Evolutionary conservation across 129 eudicot genomes (phyloP).

Genomic region (Oenanthe sinensis): DNA sequence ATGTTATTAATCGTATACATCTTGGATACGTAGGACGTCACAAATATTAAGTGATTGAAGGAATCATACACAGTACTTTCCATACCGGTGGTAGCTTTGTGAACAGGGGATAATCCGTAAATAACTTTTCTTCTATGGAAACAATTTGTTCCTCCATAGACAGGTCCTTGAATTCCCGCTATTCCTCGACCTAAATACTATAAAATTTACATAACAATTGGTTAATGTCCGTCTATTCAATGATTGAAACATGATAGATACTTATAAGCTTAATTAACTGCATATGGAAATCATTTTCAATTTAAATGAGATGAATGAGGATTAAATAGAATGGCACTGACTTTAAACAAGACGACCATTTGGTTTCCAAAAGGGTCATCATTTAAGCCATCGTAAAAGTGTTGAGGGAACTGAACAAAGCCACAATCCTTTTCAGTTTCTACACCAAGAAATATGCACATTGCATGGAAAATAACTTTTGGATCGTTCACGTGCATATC

Average conservation of each 20-base stretch:
- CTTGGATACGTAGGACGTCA: neutral
- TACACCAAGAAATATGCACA: slow-evolving; percentile 46
- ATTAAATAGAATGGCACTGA: slow-evolving; percentile 4
- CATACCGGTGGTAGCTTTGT: slow-evolving; percentile 24
- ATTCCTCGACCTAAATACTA: slow-evolving; percentile 28
- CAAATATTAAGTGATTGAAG: neutral
- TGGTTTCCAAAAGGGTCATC: slow-evolving; percentile 60
- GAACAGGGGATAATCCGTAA: slow-evolving; percentile 40
- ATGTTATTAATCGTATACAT: neutral
- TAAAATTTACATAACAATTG: neutral
- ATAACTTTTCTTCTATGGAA: slow-evolving; percentile 52
- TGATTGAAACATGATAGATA: neutral
- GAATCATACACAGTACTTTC: neutral
- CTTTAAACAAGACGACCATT: slow-evolving; percentile 15
- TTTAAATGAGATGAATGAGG: neutral
- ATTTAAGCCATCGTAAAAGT: slow-evolving; percentile 43
- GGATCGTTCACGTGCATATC: slow-evolving; percentile 78
- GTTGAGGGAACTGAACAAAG: slow-evolving; percentile 58
- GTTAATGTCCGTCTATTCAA: neutral
- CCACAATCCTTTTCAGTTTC: slow-evolving; percentile 26
- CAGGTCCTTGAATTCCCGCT: slow-evolving; percentile 39
- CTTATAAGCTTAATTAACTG: neutral
- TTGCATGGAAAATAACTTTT: slow-evolving; percentile 47
- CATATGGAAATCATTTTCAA: neutral
- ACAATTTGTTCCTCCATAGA: slow-evolving; percentile 44